Conservation (phyloP, 768 basidiomycete species). For the Coprinopsis cinerea region DNA sequence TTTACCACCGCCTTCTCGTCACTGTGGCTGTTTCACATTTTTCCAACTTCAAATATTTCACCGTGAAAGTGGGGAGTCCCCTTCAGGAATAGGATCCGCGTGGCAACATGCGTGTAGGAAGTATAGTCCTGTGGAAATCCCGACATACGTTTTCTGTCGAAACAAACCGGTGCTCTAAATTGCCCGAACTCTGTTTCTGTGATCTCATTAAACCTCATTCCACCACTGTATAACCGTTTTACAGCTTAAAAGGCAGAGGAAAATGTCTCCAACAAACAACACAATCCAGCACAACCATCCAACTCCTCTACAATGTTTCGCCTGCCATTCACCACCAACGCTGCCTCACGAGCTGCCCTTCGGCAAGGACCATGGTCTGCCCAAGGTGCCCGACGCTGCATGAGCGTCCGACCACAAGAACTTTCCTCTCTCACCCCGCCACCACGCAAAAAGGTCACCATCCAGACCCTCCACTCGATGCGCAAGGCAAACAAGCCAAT, state of each 20-base stretch:
- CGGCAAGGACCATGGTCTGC: background rate
- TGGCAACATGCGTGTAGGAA: too few species aligned
- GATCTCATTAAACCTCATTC: too few species aligned
- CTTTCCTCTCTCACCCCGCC: slow-evolving; percentile 13
- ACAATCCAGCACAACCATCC: background rate
- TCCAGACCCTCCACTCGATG: slow-evolving; percentile 63
- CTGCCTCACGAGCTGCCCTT: background rate
- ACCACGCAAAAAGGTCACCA: slow-evolving; percentile 81
- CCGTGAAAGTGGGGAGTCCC: too few species aligned
- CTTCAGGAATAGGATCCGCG: too few species aligned
- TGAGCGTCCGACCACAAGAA: slow-evolving; percentile 32
- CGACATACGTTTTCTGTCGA: too few species aligned
- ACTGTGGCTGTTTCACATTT: too few species aligned
- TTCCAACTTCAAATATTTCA: too few species aligned
- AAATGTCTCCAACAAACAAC: background rate
- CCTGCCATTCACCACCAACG: background rate
- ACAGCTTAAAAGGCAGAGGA: background rate
- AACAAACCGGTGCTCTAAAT: too few species aligned
- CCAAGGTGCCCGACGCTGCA: slow-evolving; percentile 30
- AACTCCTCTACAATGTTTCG: background rate
- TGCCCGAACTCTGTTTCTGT: too few species aligned
- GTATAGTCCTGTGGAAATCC: too few species aligned
- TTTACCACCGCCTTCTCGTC: too few species aligned
- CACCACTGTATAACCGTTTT: too few species aligned
- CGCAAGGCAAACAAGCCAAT: slow-evolving; percentile 64